Evolutionary conservation across 352 stramenopile species (phyloP).

Genomic region (Phytophthora ohioensis): DNA sequence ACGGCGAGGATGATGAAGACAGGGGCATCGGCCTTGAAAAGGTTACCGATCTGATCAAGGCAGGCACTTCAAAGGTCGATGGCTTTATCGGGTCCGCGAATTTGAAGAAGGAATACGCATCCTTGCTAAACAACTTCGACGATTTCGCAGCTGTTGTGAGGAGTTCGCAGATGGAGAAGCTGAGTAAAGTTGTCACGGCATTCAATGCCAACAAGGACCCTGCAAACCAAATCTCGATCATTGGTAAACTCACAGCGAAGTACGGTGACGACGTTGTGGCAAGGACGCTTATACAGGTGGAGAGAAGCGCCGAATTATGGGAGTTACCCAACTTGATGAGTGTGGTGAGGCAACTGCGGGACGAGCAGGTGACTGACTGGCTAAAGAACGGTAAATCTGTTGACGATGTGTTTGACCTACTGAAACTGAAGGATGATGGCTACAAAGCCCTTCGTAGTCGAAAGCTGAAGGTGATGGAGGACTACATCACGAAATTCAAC

Average conservation of each 20-base stretch:
- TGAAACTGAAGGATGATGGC: not conserved
- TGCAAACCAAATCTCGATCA: not conserved
- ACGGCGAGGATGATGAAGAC: too few species aligned
- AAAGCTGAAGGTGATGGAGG: too few species aligned
- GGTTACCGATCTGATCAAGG: too few species aligned
- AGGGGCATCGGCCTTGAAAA: too few species aligned
- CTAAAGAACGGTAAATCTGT: not conserved
- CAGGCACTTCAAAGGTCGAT: not conserved
- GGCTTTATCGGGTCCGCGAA: not conserved
- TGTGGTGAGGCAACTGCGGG: too few species aligned
- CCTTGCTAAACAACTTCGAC: not conserved
- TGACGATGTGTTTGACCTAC: not conserved
- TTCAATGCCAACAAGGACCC: not conserved
- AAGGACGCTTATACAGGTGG: not conserved
- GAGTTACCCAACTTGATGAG: too few species aligned
- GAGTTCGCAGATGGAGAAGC: slow-evolving; percentile 25
- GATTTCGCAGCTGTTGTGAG: not conserved
- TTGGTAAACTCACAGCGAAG: not conserved
- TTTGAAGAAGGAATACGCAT: not conserved
- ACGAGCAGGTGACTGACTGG: not conserved
- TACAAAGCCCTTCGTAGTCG: too few species aligned
- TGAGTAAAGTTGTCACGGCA: not conserved
- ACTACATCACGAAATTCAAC: too few species aligned
- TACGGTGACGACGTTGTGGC: slow-evolving; percentile 10
- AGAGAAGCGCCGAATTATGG: not conserved